Conservation (phyloP, 2,329 filamentous ascomycete genomes). For the Botryotinia convoluta region DNA sequence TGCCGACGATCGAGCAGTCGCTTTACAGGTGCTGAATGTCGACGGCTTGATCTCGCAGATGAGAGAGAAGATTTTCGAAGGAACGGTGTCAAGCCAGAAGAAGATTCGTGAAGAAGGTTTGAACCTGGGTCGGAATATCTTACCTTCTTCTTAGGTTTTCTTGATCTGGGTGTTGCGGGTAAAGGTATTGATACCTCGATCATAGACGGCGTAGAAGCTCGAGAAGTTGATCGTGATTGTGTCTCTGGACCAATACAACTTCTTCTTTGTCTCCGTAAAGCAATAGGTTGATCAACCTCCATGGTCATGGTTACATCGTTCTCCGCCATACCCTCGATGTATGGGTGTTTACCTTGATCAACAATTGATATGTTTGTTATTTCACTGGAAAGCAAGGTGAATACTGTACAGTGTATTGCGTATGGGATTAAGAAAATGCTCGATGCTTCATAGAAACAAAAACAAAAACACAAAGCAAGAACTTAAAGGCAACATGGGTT, state of each 20-base stretch:
- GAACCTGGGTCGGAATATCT: constrained; percentile 59
- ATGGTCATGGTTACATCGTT: constrained; percentile 37
- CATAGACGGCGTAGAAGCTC: constrained; percentile 23
- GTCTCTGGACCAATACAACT: constrained; percentile 37
- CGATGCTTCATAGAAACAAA: not conserved
- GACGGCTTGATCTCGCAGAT: constrained; percentile 42
- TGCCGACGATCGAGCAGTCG: constrained; percentile 28
- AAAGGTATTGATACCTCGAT: constrained; percentile 36
- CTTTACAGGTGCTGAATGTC: constrained; percentile 46
- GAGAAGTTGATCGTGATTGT: constrained; percentile 25
- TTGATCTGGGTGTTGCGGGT: constrained; percentile 31
- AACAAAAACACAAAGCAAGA: not conserved
- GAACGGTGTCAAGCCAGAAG: constrained; percentile 58
- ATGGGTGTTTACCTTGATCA: not conserved
- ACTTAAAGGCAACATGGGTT: not conserved
- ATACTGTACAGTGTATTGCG: not conserved
- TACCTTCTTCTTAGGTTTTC: constrained; percentile 47
- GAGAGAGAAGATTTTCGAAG: constrained; percentile 51
- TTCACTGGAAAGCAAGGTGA: not conserved
- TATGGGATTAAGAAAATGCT: not conserved
- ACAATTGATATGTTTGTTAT: not conserved
- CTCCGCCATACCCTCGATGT: constrained; percentile 10
- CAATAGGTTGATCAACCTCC: constrained; percentile 49
- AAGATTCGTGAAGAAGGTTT: constrained; percentile 37
- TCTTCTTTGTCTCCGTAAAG: constrained; percentile 54